These are phyloP conservation scores for Salvia miltiorrhiza DNA, from an alignment of 257 asterid species.

Conservation along the genomic window DNA sequence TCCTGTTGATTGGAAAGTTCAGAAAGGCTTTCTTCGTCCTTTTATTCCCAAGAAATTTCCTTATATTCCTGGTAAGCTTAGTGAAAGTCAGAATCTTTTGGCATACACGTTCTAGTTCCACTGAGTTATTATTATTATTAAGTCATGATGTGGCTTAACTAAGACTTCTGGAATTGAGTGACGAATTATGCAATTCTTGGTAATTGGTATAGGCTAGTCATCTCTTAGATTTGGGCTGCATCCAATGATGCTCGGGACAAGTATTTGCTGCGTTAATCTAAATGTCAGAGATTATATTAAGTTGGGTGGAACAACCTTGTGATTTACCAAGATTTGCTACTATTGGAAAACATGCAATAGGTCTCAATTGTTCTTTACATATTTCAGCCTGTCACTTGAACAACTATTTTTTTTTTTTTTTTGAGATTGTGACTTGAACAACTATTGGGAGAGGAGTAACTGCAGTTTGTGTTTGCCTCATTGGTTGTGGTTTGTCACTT, in stretches of 20 bases:
- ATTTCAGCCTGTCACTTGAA: background rate
- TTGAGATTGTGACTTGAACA: too few relatives aligned
- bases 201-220: background rate
- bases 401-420: too few relatives aligned
- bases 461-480: background rate
- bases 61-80: slow-evolving; percentile 62
- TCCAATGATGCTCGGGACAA: background rate
- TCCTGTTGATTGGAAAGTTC: slow-evolving; percentile 84
- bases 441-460: background rate
- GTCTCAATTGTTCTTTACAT: background rate
- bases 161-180: too few relatives aligned
- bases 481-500: too few relatives aligned
- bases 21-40: slow-evolving; percentile 75
- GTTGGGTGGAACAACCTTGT: too few relatives aligned
- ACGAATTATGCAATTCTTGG: background rate
- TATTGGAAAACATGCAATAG: background rate
- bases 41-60: slow-evolving; percentile 75
- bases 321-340: background rate
- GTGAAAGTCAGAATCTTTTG: background rate
- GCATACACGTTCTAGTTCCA: background rate
- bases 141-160: background rate
- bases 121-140: background rate
- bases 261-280: too few relatives aligned
- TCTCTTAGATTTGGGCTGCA: background rate
- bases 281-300: too few relatives aligned